These are phyloP conservation scores for Lecanicillium sp. DNA, from an alignment of 2,329 filamentous ascomycete genomes.

Conservation along the genomic window DNA sequence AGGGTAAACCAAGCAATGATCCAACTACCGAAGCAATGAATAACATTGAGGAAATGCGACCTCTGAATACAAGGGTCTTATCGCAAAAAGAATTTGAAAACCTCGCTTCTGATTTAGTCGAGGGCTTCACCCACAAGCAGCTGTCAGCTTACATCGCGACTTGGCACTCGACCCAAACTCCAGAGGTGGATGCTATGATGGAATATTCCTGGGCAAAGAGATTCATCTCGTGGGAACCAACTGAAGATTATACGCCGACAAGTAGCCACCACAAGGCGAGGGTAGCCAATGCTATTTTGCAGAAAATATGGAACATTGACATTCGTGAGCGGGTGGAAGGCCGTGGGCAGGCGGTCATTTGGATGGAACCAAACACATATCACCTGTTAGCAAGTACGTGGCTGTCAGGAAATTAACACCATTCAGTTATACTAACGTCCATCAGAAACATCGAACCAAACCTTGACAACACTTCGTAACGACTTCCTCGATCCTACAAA, in stretches of 20 bases:
- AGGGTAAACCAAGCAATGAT: slow-evolving; percentile 9
- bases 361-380: slow-evolving; percentile 3
- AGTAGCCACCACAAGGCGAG: slow-evolving; percentile 2
- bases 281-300: slow-evolving; percentile 2
- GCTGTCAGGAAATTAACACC: too few species aligned
- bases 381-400: slow-evolving; percentile 4
- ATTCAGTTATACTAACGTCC: too few species aligned
- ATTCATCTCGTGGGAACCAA: slow-evolving; percentile 3
- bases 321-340: slow-evolving; percentile 5
- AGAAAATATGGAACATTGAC: slow-evolving; percentile 7
- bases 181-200: neutral
- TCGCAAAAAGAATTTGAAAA: slow-evolving; percentile 30
- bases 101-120: slow-evolving; percentile 27
- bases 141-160: slow-evolving; percentile 32
- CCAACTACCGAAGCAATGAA: slow-evolving; percentile 26
- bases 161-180: slow-evolving; percentile 4
- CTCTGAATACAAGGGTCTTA: slow-evolving; percentile 28
- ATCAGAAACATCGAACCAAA: too few species aligned
- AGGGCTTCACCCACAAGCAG: slow-evolving; percentile 40
- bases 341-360: slow-evolving; percentile 3
- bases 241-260: slow-evolving; percentile 2
- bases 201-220: slow-evolving; percentile 5
- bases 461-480: neutral
- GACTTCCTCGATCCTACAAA: slow-evolving; percentile 22
- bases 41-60: slow-evolving; percentile 42